Evolutionary conservation across 441 rosid genomes (phyloP).

Genomic region (Biscutella auriculata): DNA sequence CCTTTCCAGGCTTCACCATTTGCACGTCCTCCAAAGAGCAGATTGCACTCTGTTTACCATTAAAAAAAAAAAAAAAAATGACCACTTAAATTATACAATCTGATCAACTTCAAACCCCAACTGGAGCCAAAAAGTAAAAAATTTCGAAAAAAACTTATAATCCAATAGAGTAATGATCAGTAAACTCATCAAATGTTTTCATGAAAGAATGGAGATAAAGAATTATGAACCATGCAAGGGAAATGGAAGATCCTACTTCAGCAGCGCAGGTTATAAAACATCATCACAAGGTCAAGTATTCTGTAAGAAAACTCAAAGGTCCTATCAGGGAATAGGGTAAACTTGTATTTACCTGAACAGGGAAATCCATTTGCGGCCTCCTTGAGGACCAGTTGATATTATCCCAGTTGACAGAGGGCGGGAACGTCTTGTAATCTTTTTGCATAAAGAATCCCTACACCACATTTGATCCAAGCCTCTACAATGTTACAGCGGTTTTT

Average conservation of each 20-base stretch:
- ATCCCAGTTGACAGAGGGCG: constrained; percentile 90
- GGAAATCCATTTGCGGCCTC: constrained; percentile 95
- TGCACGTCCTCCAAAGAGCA: constrained; percentile 89
- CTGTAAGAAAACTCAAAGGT: neutral
- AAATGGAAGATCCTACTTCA: neutral
- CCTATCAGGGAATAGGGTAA: too few species aligned
- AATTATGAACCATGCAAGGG: neutral
- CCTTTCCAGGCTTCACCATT: constrained; percentile 80
- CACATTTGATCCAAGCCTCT: constrained; percentile 6
- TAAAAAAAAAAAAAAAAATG: too few species aligned
- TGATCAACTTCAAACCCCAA: neutral
- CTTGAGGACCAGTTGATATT: constrained; percentile 82
- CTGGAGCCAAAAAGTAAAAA: neutral
- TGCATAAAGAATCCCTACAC: constrained; percentile 97
- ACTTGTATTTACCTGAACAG: constrained; percentile 65
- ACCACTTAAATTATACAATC: neutral
- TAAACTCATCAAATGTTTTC: neutral
- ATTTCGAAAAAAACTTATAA: neutral
- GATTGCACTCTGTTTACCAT: constrained; percentile 60
- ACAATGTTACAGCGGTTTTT: constrained; percentile 6
- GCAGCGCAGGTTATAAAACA: neutral
- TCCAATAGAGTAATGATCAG: constrained; percentile 1
- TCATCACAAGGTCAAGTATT: neutral
- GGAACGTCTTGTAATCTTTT: constrained; percentile 95
- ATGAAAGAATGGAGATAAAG: neutral